Evolutionary conservation across 768 basidiomycete genomes (phyloP).

Genomic region (Hygrocybe coccinea): DNA sequence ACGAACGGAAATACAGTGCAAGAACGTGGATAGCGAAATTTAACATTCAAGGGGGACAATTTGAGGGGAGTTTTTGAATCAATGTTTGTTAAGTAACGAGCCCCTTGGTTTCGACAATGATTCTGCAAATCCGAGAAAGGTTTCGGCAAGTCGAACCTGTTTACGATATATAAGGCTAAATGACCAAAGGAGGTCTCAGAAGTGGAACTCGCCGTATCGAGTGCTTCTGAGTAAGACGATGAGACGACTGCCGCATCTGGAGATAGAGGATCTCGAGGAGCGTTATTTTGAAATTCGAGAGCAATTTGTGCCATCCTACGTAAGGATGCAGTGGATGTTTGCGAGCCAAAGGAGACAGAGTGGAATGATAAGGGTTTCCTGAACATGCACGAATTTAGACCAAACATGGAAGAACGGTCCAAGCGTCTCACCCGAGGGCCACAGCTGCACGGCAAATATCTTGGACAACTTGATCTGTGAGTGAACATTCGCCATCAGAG

Average conservation of each 20-base stretch:
- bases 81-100: slow-evolving; percentile 30
- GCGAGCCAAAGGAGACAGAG: slow-evolving; percentile 50
- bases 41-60: no score
- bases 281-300: slow-evolving; percentile 39
- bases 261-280: slow-evolving; percentile 36
- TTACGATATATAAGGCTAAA: background rate
- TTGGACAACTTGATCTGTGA: slow-evolving; percentile 35
- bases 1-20: background rate
- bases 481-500: slow-evolving; percentile 48
- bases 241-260: slow-evolving; percentile 30
- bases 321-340: slow-evolving; percentile 23
- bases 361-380: slow-evolving; percentile 58
- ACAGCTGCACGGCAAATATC: slow-evolving; percentile 41
- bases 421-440: slow-evolving; percentile 37
- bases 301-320: slow-evolving; percentile 53
- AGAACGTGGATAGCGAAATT: background rate
- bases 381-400: background rate
- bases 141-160: slow-evolving; percentile 51
- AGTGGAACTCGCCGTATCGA: slow-evolving; percentile 43
- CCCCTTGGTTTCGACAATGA: slow-evolving; percentile 55
- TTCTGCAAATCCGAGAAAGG: slow-evolving; percentile 55
- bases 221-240: slow-evolving; percentile 48
- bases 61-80: background rate
- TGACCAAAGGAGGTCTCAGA: background rate
- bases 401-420: background rate